Conservation (phyloP, 441 rosid species). For the Aleurites moluccanus region DNA sequence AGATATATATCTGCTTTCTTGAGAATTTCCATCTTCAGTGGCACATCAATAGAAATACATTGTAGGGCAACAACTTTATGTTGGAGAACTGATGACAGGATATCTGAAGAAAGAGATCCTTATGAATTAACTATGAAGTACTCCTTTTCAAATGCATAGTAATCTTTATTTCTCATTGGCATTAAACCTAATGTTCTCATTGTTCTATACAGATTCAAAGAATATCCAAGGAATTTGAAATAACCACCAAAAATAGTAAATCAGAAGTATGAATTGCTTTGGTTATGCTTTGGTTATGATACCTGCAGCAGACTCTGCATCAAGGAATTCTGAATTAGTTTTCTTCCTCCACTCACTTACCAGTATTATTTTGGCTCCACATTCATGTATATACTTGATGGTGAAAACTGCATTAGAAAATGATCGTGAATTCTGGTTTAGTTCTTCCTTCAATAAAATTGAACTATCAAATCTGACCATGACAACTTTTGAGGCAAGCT, state of each 20-base stretch:
- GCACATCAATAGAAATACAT: constrained; percentile 32
- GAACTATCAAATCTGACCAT: constrained; percentile 69
- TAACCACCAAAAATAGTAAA: constrained; percentile 10
- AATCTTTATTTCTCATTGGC: background rate
- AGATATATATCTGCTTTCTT: constrained; percentile 43
- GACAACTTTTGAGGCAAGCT: constrained; percentile 59
- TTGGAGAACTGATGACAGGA: constrained; percentile 46
- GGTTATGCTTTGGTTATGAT: constrained; percentile 10
- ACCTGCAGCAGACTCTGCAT: constrained; percentile 51
- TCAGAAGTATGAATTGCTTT: constrained; percentile 9
- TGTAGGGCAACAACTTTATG: constrained; percentile 40
- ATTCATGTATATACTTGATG: constrained; percentile 45
- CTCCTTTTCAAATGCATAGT: constrained; percentile 2
- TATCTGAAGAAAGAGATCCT: constrained; percentile 41
- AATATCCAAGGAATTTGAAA: background rate
- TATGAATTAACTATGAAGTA: constrained; percentile 17
- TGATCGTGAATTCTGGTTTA: constrained; percentile 35
- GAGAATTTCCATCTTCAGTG: constrained; percentile 34
- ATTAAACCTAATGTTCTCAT: background rate
- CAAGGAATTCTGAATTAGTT: constrained; percentile 35
- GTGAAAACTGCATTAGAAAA: constrained; percentile 44
- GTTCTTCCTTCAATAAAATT: constrained; percentile 44
- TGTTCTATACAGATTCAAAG: background rate
- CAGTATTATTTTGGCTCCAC: constrained; percentile 57
- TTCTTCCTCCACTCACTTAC: constrained; percentile 51